Percentiles rank a stretch among this genome's conserved stretches.
These are phyloP conservation scores for Fraxinus sp. DNA, from an alignment of 305 asterid genomes.

Conservation along the genomic window DNA sequence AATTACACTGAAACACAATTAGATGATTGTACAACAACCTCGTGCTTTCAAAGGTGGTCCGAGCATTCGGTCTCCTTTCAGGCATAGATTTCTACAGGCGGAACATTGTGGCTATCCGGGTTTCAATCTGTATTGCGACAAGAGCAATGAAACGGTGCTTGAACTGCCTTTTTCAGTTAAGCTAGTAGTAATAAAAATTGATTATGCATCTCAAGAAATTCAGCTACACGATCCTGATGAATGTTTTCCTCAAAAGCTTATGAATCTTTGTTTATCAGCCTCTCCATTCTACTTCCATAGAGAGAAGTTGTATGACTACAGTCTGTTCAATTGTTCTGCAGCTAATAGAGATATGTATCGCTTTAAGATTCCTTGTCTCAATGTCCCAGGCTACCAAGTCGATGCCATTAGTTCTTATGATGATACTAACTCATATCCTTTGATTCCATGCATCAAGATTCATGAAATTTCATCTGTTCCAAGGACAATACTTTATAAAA, in stretches of 20 bases:
- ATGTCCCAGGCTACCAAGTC: background rate
- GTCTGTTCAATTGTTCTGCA: conserved; percentile 20
- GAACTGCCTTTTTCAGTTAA: conserved; percentile 4
- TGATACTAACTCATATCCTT: too few relatives aligned
- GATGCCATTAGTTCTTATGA: background rate
- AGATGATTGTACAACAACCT: background rate
- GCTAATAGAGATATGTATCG: background rate
- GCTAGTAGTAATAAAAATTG: background rate
- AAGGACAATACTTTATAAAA: background rate
- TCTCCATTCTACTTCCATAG: background rate
- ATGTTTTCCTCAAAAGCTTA: conserved; percentile 8
- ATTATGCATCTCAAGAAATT: conserved; percentile 20
- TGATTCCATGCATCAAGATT: background rate
- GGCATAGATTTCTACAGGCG: background rate
- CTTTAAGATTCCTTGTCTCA: background rate
- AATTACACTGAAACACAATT: background rate
- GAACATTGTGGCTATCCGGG: conserved; percentile 9
- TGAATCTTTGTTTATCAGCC: background rate
- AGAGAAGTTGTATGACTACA: background rate
- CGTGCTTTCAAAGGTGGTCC: conserved; percentile 18
- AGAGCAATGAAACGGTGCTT: conserved; percentile 8
- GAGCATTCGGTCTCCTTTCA: background rate
- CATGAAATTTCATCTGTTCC: background rate
- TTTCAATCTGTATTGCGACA: conserved; percentile 22
- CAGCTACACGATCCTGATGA: background rate